phyloP scores from a whole-genome alignment of 2,329 filamentous ascomycete species.

The Aspergillus quadrilineatus region DNA sequence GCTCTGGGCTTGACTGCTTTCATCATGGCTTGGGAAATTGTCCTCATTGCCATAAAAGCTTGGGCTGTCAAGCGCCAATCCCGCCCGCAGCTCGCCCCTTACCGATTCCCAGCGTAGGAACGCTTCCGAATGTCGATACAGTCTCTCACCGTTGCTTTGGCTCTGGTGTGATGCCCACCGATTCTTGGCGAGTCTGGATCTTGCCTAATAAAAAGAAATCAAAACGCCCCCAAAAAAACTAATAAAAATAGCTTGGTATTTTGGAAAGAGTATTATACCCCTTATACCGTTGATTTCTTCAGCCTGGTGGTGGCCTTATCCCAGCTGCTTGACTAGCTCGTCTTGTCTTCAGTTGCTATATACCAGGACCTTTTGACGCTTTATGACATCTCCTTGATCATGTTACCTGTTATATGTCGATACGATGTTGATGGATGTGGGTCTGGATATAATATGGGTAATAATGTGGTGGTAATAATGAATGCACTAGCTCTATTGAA shows the following conservation, averaged over 20 bases:
- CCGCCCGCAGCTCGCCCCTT: slow-evolving; percentile 29
- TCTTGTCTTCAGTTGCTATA: not conserved
- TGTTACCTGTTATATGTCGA: not conserved
- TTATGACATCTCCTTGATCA: not conserved
- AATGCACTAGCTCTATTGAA: not conserved
- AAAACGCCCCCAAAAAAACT: slow-evolving; percentile 4
- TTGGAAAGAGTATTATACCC: slow-evolving; percentile 26
- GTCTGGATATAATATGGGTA: not conserved
- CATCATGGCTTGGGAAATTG: slow-evolving; percentile 79
- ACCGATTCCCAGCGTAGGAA: slow-evolving; percentile 28
- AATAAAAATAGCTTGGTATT: slow-evolving; percentile 13
- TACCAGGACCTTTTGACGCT: not conserved
- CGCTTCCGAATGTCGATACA: not conserved
- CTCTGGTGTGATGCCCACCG: not conserved
- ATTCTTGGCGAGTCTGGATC: not conserved
- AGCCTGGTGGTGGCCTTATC: slow-evolving; percentile 8
- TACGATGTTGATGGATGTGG: not conserved
- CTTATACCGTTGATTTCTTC: slow-evolving; percentile 20
- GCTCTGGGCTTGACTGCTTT: slow-evolving; percentile 79
- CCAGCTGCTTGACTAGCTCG: not conserved
- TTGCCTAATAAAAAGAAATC: not conserved
- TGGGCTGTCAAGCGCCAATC: slow-evolving; percentile 64
- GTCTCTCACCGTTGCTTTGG: not conserved
- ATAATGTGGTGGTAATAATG: not conserved
- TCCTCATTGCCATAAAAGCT: slow-evolving; percentile 79